Conservation (phyloP, 78 protist genomes). For the Pelomyxa schiedti region DNA sequence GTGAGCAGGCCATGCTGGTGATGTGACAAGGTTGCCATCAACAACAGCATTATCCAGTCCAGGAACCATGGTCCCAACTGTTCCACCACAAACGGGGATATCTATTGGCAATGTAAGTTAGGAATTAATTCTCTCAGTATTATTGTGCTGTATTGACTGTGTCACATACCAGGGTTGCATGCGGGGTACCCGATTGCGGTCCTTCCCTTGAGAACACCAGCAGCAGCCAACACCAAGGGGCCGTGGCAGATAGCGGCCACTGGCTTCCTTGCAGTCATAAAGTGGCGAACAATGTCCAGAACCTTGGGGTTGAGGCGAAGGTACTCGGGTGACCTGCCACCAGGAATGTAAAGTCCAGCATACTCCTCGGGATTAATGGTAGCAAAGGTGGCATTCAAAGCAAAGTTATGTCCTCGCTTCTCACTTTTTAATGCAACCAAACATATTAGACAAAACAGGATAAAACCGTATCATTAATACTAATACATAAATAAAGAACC, state of each 20-base stretch:
- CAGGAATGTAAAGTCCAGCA: slow-evolving; percentile 21
- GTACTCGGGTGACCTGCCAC: slow-evolving; percentile 33
- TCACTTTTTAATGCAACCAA: no score
- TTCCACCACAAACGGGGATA: slow-evolving; percentile 10
- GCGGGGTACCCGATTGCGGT: slow-evolving; percentile 23
- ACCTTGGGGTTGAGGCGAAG: slow-evolving; percentile 17
- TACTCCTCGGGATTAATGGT: neutral
- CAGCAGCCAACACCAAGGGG: slow-evolving; percentile 22
- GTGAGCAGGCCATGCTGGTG: slow-evolving; percentile 43
- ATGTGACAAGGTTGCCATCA: slow-evolving; percentile 2
- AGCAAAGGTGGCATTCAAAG: slow-evolving; percentile 22
- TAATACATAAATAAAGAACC: no score
- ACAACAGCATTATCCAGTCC: slow-evolving; percentile 3
- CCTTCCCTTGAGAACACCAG: slow-evolving; percentile 12
- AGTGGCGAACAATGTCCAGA: slow-evolving; percentile 9
- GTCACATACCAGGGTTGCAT: slow-evolving; percentile 9
- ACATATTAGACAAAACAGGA: no score
- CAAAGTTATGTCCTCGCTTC: slow-evolving; percentile 22
- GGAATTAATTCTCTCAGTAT: neutral
- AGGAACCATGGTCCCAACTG: slow-evolving; percentile 1
- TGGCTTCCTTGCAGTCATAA: slow-evolving; percentile 10
- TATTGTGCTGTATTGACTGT: neutral
- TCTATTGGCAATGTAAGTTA: neutral
- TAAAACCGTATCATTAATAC: no score
- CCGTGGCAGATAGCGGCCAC: slow-evolving; percentile 41